A percentile compares a stretch with the other conserved stretches of the same genome.
These are phyloP conservation scores for Centella asiatica DNA, from an alignment of 129 eudicot genomes.

Conservation along the genomic window DNA sequence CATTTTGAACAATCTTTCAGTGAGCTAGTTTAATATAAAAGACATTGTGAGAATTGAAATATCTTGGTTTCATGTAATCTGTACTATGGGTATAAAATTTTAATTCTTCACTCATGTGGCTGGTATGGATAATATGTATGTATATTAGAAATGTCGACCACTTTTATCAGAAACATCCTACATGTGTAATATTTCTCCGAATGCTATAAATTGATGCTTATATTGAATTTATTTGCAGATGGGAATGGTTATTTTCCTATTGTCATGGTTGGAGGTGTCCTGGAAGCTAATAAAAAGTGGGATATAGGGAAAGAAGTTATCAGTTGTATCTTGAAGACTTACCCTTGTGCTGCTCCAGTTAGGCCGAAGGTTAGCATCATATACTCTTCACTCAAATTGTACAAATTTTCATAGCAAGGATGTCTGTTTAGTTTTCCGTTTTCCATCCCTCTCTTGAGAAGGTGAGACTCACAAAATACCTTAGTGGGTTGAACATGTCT, in stretches of 20 bases:
- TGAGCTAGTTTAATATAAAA: no score
- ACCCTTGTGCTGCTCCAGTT: constrained; percentile 66
- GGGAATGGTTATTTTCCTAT: constrained; percentile 54
- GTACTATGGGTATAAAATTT: background rate
- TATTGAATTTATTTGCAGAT: constrained; percentile 42
- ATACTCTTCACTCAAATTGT: background rate
- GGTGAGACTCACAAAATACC: no score
- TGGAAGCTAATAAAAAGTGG: constrained; percentile 64
- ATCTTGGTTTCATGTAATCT: background rate
- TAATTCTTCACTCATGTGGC: constrained; percentile 4
- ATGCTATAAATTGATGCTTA: background rate
- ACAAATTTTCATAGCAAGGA: background rate
- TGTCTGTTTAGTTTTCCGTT: background rate
- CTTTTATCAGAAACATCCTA: background rate
- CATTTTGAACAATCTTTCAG: background rate
- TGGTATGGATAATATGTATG: no score
- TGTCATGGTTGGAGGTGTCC: constrained; percentile 94
- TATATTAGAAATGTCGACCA: no score
- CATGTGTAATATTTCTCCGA: background rate
- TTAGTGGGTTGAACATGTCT: no score
- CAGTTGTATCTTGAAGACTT: constrained; percentile 42
- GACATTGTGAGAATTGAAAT: background rate
- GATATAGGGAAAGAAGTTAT: constrained; percentile 65
- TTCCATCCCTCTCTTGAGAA: no score
- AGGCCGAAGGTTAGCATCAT: constrained; percentile 66